A percentile compares a stretch with the other conserved stretches of the same genome.
These are phyloP conservation scores for Picochlorum sp. DNA, from an alignment of 139 green algal genomes.

Conservation along the genomic window DNA sequence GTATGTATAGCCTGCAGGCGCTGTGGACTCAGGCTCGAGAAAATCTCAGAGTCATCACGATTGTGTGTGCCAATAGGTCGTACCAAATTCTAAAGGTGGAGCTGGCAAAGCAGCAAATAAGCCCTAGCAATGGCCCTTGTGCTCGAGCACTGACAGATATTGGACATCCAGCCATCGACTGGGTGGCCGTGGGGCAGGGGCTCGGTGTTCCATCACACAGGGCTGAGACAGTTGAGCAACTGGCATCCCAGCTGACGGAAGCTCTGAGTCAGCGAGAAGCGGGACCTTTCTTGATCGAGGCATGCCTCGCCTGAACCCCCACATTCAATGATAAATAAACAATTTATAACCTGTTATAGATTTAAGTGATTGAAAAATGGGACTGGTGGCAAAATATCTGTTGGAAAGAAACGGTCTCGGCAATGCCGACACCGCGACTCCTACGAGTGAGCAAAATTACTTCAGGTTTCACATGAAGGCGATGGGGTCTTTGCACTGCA, in stretches of 20 bases:
- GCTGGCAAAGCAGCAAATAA: constrained; percentile 44
- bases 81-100: constrained; percentile 83
- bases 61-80: constrained; percentile 73
- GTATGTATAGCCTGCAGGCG: constrained; percentile 69
- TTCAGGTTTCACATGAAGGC: background rate
- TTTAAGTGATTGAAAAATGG: background rate
- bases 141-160: constrained; percentile 54
- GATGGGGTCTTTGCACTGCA: background rate
- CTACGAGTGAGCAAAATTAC: background rate
- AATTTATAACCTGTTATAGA: no score
- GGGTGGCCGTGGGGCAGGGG: constrained; percentile 58
- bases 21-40: constrained; percentile 52
- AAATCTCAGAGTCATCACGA: constrained; percentile 59
- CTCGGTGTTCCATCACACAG: constrained; percentile 39
- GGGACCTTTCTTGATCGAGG: constrained; percentile 55
- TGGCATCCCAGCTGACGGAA: constrained; percentile 30
- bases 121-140: constrained; percentile 26
- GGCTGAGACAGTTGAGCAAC: constrained; percentile 38
- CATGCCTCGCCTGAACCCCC: constrained; percentile 7
- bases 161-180: constrained; percentile 49
- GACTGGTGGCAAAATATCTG: background rate
- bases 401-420: background rate
- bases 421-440: background rate
- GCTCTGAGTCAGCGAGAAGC: constrained; percentile 18
- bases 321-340: no score